Conservation (phyloP, 768 basidiomycete genomes). For the Agrocybe pediades region DNA sequence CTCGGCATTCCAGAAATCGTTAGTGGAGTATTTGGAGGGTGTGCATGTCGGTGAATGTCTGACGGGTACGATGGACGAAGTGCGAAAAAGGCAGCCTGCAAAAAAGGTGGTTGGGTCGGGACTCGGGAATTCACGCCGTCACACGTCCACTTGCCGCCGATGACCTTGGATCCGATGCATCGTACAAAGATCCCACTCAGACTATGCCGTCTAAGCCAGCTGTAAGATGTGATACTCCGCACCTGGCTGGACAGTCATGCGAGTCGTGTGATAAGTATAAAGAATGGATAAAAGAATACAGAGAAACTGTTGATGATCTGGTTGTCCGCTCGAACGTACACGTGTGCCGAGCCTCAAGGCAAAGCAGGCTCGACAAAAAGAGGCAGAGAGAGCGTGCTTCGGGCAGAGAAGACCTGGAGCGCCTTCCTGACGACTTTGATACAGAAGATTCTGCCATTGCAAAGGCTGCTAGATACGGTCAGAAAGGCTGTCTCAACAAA, state of each 20-base stretch:
- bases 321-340: constrained; percentile 30
- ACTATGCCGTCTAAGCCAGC: constrained; percentile 8
- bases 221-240: no score
- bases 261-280: constrained; percentile 12
- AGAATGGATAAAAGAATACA: constrained; percentile 19
- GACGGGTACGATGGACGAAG: constrained; percentile 23
- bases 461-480: background rate
- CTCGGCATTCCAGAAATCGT: constrained; percentile 17
- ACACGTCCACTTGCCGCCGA: background rate
- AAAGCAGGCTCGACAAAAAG: background rate
- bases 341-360: constrained; percentile 14
- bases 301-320: constrained; percentile 28
- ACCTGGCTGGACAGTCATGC: constrained; percentile 10
- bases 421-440: background rate
- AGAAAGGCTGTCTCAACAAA: constrained; percentile 28
- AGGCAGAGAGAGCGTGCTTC: background rate
- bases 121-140: no score
- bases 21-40: constrained; percentile 27
- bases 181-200: constrained; percentile 14
- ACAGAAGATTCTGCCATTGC: background rate
- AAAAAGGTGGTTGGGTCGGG: background rate
- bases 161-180: background rate
- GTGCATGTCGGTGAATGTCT: constrained; percentile 29
- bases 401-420: background rate
- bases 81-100: constrained; percentile 3